A percentile compares a stretch with the other conserved stretches of the same genome.
These are phyloP conservation scores for Glycine latifolia DNA, from an alignment of 306 rosid genomes.

Conservation along the genomic window DNA sequence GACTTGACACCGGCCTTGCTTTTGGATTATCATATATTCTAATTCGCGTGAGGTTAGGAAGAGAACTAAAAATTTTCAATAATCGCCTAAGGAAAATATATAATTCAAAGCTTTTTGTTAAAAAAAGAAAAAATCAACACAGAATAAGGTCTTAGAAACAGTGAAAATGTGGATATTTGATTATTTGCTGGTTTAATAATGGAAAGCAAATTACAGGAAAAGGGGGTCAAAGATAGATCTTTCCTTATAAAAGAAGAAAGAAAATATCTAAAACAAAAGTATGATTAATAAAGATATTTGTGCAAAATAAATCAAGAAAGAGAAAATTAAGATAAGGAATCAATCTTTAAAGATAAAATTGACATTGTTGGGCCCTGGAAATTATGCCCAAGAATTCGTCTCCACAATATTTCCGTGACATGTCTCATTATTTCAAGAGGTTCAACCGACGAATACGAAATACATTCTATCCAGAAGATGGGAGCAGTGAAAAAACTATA, in stretches of 20 bases:
- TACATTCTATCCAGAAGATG: background rate
- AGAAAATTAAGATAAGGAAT: background rate
- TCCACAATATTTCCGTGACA: slow-evolving; percentile 1
- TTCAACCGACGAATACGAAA: background rate
- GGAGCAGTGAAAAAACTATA: background rate
- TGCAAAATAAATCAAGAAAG: background rate
- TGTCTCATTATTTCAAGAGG: slow-evolving; percentile 35
- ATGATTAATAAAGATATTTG: background rate
- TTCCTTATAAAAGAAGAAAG: slow-evolving; percentile 20
- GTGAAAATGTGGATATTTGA: background rate
- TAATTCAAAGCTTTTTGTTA: background rate
- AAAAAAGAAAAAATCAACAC: background rate
- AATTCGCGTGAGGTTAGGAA: background rate
- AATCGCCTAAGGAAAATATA: background rate
- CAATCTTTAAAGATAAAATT: background rate
- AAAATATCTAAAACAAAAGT: background rate
- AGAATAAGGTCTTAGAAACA: background rate
- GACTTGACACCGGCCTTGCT: slow-evolving; percentile 17
- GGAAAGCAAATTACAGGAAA: slow-evolving; percentile 16
- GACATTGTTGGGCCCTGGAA: slow-evolving; percentile 21
- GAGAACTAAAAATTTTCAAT: background rate
- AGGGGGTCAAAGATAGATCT: slow-evolving; percentile 16
- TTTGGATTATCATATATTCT: background rate
- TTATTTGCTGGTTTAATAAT: background rate
- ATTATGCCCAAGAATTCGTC: slow-evolving; percentile 38